These are phyloP conservation scores for Corylus heterophylla DNA, from an alignment of 306 rosid species.

Conservation along the genomic window DNA sequence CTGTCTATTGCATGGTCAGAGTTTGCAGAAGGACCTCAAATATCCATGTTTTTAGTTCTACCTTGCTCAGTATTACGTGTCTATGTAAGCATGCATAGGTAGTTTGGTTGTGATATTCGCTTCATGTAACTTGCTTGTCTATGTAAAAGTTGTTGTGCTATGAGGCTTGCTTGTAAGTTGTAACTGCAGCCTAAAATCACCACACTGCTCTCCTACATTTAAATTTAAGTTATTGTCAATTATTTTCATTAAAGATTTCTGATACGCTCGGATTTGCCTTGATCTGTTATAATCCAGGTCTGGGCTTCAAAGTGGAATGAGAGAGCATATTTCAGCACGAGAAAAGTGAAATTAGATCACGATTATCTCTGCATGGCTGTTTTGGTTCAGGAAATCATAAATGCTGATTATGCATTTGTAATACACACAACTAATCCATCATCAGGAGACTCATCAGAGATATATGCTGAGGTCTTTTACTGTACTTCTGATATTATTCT, in stretches of 20 bases:
- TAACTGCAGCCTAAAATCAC: constrained; percentile 11
- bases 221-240: constrained; percentile 17
- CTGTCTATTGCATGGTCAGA: background rate
- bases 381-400: constrained; percentile 93
- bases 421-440: constrained; percentile 97
- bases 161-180: background rate
- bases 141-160: background rate
- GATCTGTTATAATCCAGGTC: constrained; percentile 55
- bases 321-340: constrained; percentile 94
- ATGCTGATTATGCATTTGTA: constrained; percentile 97
- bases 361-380: constrained; percentile 97
- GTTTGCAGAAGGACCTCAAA: background rate
- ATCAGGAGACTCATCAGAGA: constrained; percentile 94
- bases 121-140: constrained; percentile 14
- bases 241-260: constrained; percentile 6
- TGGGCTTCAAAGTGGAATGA: constrained; percentile 99
- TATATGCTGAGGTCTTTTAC: constrained; percentile 85
- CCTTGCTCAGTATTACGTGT: background rate
- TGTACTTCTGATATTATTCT: background rate
- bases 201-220: background rate
- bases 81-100: background rate
- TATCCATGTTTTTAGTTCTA: background rate
- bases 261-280: constrained; percentile 20
- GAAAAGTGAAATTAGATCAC: constrained; percentile 89
- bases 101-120: background rate